A percentile compares a stretch with the other conserved stretches of the same genome.
Conservation (phyloP, 805 yeast genomes). For the Wickerhamomyces mucosus region DNA sequence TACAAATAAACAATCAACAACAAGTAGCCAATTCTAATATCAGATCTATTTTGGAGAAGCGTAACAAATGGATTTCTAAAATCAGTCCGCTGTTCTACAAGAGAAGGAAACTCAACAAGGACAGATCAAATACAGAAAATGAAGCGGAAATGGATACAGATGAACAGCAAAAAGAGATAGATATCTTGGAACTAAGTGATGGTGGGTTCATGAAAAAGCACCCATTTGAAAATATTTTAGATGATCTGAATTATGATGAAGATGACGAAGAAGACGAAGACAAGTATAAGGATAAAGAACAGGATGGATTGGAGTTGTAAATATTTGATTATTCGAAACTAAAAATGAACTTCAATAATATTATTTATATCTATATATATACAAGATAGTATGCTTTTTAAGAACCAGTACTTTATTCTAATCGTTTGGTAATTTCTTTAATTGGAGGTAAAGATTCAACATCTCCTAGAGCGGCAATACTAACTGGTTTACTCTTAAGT, state of each 20-base stretch:
- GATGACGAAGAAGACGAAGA: constrained; percentile 24
- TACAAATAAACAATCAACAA: constrained; percentile 34
- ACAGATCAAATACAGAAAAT: background rate
- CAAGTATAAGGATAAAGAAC: constrained; percentile 22
- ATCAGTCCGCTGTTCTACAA: constrained; percentile 75
- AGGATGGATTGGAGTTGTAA: background rate
- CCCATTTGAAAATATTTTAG: constrained; percentile 16
- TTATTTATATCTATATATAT: background rate
- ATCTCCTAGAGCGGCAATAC: constrained; percentile 88
- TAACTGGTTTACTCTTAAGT: constrained; percentile 68
- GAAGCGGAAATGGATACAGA: background rate
- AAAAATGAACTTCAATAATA: no score
- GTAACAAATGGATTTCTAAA: constrained; percentile 79
- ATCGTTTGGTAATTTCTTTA: constrained; percentile 41
- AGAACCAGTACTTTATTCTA: no score
- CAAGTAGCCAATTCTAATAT: constrained; percentile 73
- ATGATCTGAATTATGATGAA: constrained; percentile 16
- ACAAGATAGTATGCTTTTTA: no score
- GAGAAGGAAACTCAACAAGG: constrained; percentile 7
- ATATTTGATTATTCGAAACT: background rate
- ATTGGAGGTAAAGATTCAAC: constrained; percentile 63
- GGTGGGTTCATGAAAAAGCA: constrained; percentile 15
- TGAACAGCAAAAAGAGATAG: background rate
- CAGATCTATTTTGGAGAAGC: constrained; percentile 72
- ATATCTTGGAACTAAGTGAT: constrained; percentile 1